Evolutionary conservation across 305 asterid genomes (phyloP).

Genomic region (Caryopteris hybrid): DNA sequence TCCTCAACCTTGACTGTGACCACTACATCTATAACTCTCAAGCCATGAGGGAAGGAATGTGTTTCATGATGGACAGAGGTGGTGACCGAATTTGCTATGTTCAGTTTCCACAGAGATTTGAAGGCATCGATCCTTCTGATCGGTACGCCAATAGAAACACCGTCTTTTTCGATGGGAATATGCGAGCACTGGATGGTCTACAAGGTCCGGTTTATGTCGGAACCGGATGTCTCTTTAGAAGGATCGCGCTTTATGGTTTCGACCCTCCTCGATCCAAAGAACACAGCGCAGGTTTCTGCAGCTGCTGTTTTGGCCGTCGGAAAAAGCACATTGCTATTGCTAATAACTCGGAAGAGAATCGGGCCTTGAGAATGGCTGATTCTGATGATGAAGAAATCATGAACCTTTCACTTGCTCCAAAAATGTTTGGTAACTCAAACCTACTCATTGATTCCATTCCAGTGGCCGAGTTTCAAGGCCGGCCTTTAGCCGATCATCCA

Average conservation of each 20-base stretch:
- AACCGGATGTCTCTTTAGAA: constrained; percentile 67
- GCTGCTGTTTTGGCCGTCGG: constrained; percentile 27
- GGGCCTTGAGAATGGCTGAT: constrained; percentile 50
- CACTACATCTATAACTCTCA: constrained; percentile 71
- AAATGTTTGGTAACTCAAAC: constrained; percentile 63
- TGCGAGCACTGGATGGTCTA: constrained; percentile 72
- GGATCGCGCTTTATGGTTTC: constrained; percentile 65
- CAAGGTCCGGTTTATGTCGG: constrained; percentile 79
- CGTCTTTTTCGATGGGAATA: constrained; percentile 68
- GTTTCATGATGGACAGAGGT: constrained; percentile 85
- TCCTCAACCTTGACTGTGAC: constrained; percentile 72
- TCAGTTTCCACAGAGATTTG: constrained; percentile 74
- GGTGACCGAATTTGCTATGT: constrained; percentile 73
- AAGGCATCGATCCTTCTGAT: constrained; percentile 70
- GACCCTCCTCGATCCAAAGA: constrained; percentile 73
- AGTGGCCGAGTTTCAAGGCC: constrained; percentile 69
- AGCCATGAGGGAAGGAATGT: constrained; percentile 81
- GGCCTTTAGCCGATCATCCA: constrained; percentile 77
- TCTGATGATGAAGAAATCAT: constrained; percentile 49
- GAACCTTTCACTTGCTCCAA: constrained; percentile 48
- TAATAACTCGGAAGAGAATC: constrained; percentile 44
- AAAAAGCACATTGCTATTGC: constrained; percentile 32
- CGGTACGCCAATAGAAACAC: constrained; percentile 68
- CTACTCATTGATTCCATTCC: constrained; percentile 64
- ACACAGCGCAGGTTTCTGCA: constrained; percentile 39